A percentile compares a stretch with the other conserved stretches of the same genome.
Evolutionary conservation across 2,329 filamentous ascomycete species (phyloP).

Genomic region (Pseudogymnoascus sp.): DNA sequence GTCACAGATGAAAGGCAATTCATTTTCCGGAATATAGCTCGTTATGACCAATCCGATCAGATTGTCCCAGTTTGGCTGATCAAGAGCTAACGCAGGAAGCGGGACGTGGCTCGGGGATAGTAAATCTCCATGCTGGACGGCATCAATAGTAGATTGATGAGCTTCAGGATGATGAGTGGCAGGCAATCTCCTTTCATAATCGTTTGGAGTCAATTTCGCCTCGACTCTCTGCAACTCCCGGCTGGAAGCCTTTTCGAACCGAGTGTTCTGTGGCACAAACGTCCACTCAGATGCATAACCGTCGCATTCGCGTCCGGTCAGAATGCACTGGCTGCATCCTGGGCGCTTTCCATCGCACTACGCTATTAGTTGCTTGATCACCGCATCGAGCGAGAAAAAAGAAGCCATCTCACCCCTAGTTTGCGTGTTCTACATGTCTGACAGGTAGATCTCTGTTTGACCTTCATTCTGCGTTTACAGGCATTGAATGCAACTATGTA

Average conservation of each 20-base stretch:
- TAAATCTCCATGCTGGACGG: neutral
- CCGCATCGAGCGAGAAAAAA: neutral
- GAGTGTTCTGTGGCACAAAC: conserved; percentile 20
- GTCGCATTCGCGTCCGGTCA: conserved; percentile 23
- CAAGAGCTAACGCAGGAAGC: neutral
- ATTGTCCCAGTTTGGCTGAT: neutral
- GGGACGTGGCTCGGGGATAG: neutral
- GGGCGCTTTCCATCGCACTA: conserved; percentile 28
- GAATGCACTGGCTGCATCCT: conserved; percentile 25
- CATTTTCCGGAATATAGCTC: conserved; percentile 16
- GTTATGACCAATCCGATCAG: neutral
- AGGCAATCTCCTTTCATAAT: neutral
- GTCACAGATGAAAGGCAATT: conserved; percentile 14
- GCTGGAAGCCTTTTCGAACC: neutral
- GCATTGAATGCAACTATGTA: neutral
- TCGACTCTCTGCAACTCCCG: neutral
- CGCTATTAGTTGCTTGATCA: conserved; percentile 13
- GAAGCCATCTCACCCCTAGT: conserved; percentile 5
- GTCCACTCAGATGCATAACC: conserved; percentile 24
- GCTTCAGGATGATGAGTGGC: neutral
- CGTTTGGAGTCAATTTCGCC: neutral
- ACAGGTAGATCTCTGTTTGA: neutral
- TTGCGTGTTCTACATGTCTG: neutral
- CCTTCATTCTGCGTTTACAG: neutral
- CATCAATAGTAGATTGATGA: neutral